Base-by-base conservation (phyloP, 257 asterid species). In the Schizonepeta tenuifolia region DNA sequence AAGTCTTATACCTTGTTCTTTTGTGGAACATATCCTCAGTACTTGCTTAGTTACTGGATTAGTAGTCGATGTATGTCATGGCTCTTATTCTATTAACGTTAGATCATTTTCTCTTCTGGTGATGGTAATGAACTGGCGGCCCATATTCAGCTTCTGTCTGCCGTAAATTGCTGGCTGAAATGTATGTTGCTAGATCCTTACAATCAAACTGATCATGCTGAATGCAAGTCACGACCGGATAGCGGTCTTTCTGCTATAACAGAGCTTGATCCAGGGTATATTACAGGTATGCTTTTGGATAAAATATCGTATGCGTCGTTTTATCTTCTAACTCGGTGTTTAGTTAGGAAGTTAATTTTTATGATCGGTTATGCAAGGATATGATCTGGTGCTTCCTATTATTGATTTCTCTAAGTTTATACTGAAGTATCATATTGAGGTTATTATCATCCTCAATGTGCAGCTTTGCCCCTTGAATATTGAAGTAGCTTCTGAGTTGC, bases 191-290 rank as follows among this genome's bases (percentile, higher is more conserved):
- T 94, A 53, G 99, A 94, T 67, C 96, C 99, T 54, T 89, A 86
- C 84, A 91, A 89, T 89, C 99, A 94, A 80, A 91, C 97, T 17
- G 99, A 94, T 86, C 97, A 91, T 70, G 90, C 92, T 2, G 90
- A 91, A 78, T 94, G 99, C 96, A 94, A 89, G 85, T 94, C 99
- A 11, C 97, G 99, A 33, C 99, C 99, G 31, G 99, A 94, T 68
- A 88, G 97, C 51, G 99, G 97, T 71, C 97, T 94, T 79, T 94
- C 99, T 78, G 99, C 99, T 69, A 94, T 94, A 54, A 89, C 99
- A 3, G 99, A 94, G 90, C 95, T 94, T 71, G 97, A 92, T 84
- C 99, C 99, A 50, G 99, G 99, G 71, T 91, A 89, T 74, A 91
- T 94, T 36, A 94, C 99, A 54, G 99, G 99, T 91, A 82, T 18